A percentile compares a stretch with the other conserved stretches of the same genome.
These are phyloP conservation scores for Fragaria iinumae DNA, from an alignment of 306 rosid species.

Conservation along the genomic window DNA sequence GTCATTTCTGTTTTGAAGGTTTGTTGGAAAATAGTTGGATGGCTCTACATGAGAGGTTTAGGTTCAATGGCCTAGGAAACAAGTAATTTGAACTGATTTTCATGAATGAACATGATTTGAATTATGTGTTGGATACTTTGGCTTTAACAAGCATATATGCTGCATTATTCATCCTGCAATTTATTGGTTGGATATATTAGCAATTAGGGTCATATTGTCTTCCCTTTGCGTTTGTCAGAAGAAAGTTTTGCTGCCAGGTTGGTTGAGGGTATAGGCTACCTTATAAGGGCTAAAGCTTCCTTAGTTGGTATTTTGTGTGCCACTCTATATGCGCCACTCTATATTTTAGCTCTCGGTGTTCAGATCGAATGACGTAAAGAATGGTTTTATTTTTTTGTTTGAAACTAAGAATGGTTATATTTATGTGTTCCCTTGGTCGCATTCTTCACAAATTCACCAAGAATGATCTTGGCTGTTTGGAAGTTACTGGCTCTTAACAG, in stretches of 20 bases:
- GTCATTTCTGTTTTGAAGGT: not conserved
- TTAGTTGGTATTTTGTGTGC: not conserved
- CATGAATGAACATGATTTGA: not conserved
- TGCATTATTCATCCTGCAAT: not conserved
- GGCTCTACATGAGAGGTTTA: not conserved
- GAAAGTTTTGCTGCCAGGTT: not conserved
- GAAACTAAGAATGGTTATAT: not conserved
- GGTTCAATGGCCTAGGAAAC: not conserved
- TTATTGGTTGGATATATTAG: not conserved
- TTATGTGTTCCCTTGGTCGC: not conserved
- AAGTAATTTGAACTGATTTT: not conserved
- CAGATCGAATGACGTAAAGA: not conserved
- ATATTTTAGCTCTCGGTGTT: not conserved
- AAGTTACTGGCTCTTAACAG: not conserved
- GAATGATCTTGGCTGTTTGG: not conserved
- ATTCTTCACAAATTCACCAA: not conserved
- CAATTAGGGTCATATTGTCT: not conserved
- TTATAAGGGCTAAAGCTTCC: not conserved
- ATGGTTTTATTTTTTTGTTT: too few relatives aligned
- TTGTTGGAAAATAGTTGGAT: not conserved
- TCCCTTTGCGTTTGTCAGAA: not conserved
- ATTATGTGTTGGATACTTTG: not conserved
- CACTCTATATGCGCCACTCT: not conserved
- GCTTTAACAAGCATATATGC: not conserved
- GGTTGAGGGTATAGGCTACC: not conserved